Conservation (phyloP, 495 filamentous ascomycete species). For the Physcia stellaris region DNA sequence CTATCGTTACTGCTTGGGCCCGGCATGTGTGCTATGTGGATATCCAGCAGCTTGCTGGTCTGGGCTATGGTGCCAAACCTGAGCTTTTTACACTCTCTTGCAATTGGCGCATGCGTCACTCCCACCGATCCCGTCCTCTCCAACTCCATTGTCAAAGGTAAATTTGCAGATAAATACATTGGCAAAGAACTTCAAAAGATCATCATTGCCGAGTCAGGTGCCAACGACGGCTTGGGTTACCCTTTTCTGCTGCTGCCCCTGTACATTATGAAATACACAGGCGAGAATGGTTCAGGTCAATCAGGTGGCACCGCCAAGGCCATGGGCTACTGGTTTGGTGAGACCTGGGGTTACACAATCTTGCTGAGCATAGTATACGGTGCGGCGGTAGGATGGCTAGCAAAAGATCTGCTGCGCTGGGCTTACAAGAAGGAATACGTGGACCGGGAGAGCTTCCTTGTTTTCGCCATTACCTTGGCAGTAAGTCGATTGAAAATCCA, state of each 20-base stretch:
- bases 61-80: constrained; percentile 68
- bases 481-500: constrained; percentile 31
- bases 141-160: constrained; percentile 85
- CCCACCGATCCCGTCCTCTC: constrained; percentile 86
- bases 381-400: constrained; percentile 60
- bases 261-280: constrained; percentile 64
- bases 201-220: constrained; percentile 80
- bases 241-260: constrained; percentile 71
- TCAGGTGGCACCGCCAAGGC: constrained; percentile 48
- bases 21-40: constrained; percentile 81
- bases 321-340: constrained; percentile 71
- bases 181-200: constrained; percentile 69
- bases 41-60: constrained; percentile 62
- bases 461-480: constrained; percentile 74
- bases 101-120: constrained; percentile 73
- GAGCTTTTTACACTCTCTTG: constrained; percentile 61
- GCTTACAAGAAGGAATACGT: constrained; percentile 73
- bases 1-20: constrained; percentile 68
- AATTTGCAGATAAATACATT: constrained; percentile 81
- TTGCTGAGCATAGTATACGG: constrained; percentile 70
- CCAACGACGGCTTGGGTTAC: constrained; percentile 89
- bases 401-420: constrained; percentile 70
- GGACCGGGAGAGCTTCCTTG: constrained; percentile 80
- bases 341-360: constrained; percentile 78
- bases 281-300: constrained; percentile 38